These are phyloP conservation scores for Rubroshorea leprosula DNA, from an alignment of 345 rosid species.

Conservation along the genomic window DNA sequence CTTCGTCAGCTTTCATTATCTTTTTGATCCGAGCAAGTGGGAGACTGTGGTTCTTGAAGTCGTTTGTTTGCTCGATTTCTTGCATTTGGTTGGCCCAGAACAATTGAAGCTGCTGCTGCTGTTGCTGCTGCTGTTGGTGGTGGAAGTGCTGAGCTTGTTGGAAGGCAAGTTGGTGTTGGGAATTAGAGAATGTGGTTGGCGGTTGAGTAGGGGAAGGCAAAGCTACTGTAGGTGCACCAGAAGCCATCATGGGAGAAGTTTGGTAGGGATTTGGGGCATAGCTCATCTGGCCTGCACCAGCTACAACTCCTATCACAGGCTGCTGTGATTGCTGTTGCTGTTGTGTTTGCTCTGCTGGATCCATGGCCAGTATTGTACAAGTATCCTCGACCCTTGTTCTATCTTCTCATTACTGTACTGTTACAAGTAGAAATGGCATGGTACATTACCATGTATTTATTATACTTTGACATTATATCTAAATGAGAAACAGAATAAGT, in stretches of 20 bases:
- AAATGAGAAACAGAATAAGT: background rate
- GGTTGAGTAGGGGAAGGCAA: slow-evolving; percentile 32
- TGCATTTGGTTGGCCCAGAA: slow-evolving; percentile 55
- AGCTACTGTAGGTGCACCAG: slow-evolving; percentile 41
- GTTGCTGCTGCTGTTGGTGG: slow-evolving; percentile 43
- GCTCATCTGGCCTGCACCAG: slow-evolving; percentile 39
- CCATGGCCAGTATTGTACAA: slow-evolving; percentile 27
- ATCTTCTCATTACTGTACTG: slow-evolving; percentile 22
- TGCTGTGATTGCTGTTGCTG: slow-evolving; percentile 32
- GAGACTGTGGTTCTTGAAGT: slow-evolving; percentile 53
- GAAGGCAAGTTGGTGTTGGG: slow-evolving; percentile 34
- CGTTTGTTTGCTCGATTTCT: slow-evolving; percentile 41
- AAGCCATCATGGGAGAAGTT: slow-evolving; percentile 34
- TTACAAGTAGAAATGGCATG: slow-evolving; percentile 10
- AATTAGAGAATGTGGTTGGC: slow-evolving; percentile 20
- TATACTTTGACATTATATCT: no score
- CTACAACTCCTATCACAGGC: slow-evolving; percentile 38
- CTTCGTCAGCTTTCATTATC: slow-evolving; percentile 64
- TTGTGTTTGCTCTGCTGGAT: slow-evolving; percentile 46
- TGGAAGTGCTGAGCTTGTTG: slow-evolving; percentile 53
- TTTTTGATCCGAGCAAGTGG: slow-evolving; percentile 56
- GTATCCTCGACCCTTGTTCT: slow-evolving; percentile 1
- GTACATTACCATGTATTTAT: no score
- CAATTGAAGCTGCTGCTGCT: slow-evolving; percentile 45
- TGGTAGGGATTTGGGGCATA: slow-evolving; percentile 47